Evolutionary conservation across 352 stramenopile species (phyloP), one percentile per base, ranked within the genome.

Genomic region (Globisporangium cylindrosporum): DNA sequence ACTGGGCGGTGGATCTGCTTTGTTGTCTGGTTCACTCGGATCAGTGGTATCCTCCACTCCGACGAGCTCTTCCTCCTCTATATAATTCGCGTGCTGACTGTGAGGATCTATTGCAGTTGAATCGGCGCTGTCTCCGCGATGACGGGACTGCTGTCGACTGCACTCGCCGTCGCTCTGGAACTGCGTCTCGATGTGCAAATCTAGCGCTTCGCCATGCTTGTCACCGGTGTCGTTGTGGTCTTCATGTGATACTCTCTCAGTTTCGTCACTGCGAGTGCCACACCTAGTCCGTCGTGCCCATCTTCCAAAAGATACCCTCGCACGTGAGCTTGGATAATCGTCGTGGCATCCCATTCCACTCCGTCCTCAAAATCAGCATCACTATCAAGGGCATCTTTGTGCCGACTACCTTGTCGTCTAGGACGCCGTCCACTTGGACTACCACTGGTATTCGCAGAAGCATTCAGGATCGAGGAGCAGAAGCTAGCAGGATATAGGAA

Each of bases 281-380:
- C 27, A 32, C 27, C 27, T 32, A 32, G 27, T 32, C 27, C 27
- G 27, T 32, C 27, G 29, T 32, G 32, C 10, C 41, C 65, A 1
- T 53, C 41, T 15, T 65, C 22, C 61, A 68, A 65, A 24, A 72
- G 62, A 36, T 57, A 68, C 20, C 61, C 55, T 20, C 67, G 67
- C 56, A 72, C 67, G 24, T 54, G 36, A 4, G 61, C 61, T 57
- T 72, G 67, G 22, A 72, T 62, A 24, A 6, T 22, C 20, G 41
- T 65, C 24, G 61, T 61, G 12, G 54, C 18, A 6, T 62, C 43
- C 43, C 18, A 51, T 51, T 24, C 38, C 15, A 4, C 7, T 24
- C 36, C 46, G 29, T 38, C n/a, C 12, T 22, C 5, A 14, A 25
- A 20, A 5, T n/a, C 18, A 9, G 9, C 43, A n/a, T 51, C 18